Conservation (phyloP, 768 basidiomycete species). For the Ephemerocybe angulata region DNA sequence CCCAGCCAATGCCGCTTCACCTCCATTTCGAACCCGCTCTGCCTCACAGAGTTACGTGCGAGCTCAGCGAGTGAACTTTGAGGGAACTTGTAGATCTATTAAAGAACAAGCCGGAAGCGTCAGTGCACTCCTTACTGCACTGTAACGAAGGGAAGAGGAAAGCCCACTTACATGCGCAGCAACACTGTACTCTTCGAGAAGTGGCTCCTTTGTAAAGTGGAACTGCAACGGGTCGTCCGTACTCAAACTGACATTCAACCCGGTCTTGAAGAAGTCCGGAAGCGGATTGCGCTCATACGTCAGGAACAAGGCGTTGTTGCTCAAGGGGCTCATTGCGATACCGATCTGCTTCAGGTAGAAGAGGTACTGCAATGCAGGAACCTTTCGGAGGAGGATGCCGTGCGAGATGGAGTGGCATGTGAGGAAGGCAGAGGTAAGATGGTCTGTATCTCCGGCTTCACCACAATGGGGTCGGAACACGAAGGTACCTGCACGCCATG, state of each 20-base stretch:
- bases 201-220: conserved; percentile 98
- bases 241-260: conserved; percentile 92
- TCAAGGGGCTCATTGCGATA: conserved; percentile 96
- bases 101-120: background rate
- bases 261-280: conserved; percentile 94
- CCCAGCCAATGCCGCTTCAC: conserved; percentile 96
- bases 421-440: conserved; percentile 92
- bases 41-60: conserved; percentile 95
- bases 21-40: conserved; percentile 99
- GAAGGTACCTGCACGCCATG: conserved; percentile 69
- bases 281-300: conserved; percentile 96
- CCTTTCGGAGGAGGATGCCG: conserved; percentile 96
- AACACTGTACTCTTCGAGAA: conserved; percentile 96
- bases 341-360: conserved; percentile 99
- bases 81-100: conserved; percentile 91
- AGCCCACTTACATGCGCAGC: conserved; percentile 91
- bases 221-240: conserved; percentile 97
- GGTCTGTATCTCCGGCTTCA: conserved; percentile 97
- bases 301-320: conserved; percentile 96
- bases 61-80: conserved; percentile 94
- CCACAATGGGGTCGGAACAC: conserved; percentile 96
- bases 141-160: background rate
- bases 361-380: conserved; percentile 93
- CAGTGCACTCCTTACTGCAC: background rate
- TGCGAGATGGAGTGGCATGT: conserved; percentile 98